phyloP scores from a whole-genome alignment of 352 stramenopile genomes.

The Phytophthora tentaculata region DNA sequence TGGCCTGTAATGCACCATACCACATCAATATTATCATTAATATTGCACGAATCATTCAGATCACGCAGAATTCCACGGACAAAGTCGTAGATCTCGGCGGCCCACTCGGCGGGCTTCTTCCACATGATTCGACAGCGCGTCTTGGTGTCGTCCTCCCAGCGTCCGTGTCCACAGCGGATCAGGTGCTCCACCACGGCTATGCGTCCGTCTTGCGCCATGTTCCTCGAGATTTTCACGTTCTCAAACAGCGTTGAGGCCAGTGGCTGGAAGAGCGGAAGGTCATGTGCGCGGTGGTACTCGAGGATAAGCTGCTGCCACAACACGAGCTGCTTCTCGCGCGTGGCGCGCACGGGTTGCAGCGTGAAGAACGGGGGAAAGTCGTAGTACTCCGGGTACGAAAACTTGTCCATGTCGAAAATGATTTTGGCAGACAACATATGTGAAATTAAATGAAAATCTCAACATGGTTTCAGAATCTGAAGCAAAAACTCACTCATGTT shows the following conservation, averaged over 20 bases:
- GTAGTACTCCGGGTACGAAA: slow-evolving; percentile 88
- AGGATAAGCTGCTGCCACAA: slow-evolving; percentile 88
- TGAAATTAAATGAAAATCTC: too few species aligned
- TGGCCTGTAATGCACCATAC: slow-evolving; percentile 50
- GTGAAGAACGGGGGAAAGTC: slow-evolving; percentile 90
- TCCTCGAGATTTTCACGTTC: slow-evolving; percentile 86
- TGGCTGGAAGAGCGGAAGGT: slow-evolving; percentile 75
- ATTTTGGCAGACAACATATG: slow-evolving; percentile 2
- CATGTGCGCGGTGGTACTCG: slow-evolving; percentile 81
- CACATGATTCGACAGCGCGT: slow-evolving; percentile 87
- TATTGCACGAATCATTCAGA: slow-evolving; percentile 12
- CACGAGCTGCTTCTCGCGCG: slow-evolving; percentile 87
- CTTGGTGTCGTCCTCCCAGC: slow-evolving; percentile 83
- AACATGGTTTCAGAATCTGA: too few species aligned
- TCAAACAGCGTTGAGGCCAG: slow-evolving; percentile 76
- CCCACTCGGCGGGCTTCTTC: slow-evolving; percentile 85
- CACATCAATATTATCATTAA: background rate
- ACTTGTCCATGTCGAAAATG: slow-evolving; percentile 57
- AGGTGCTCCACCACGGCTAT: slow-evolving; percentile 78
- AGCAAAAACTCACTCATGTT: too few species aligned
- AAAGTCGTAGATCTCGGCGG: slow-evolving; percentile 87
- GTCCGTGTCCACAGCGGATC: slow-evolving; percentile 75
- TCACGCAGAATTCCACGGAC: slow-evolving; percentile 41
- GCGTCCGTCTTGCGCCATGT: slow-evolving; percentile 74
- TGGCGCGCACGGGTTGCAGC: slow-evolving; percentile 83